A percentile compares a stretch with the other conserved stretches of the same genome.
Conservation (phyloP, 495 filamentous ascomycete species). For the Tuber melanosporum region DNA sequence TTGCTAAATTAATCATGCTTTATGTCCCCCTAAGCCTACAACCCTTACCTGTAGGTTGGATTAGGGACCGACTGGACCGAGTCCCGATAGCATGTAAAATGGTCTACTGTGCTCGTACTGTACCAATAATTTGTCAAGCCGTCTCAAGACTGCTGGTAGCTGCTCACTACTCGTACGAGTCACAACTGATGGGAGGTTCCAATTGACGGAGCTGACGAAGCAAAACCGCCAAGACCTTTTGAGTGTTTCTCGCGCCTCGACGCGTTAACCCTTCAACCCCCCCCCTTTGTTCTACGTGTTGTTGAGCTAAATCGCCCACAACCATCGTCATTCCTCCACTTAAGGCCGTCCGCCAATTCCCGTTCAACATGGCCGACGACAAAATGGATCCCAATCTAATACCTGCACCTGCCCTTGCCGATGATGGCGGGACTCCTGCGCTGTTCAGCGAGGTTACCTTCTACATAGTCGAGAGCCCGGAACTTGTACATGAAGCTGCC, state of each 20-base stretch:
- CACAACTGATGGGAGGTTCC: background rate
- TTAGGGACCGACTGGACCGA: background rate
- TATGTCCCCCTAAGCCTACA: background rate
- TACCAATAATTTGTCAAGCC: background rate
- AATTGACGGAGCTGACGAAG: background rate
- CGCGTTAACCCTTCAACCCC: background rate
- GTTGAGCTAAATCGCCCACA: background rate
- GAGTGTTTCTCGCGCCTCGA: conserved; percentile 1
- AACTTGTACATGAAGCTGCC: conserved; percentile 45
- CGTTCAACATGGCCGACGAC: background rate
- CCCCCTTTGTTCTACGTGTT: background rate
- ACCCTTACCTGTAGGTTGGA: background rate
- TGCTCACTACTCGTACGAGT: background rate
- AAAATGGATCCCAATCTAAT: background rate
- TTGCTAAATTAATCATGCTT: background rate
- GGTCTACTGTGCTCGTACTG: no score
- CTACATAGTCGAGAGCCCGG: conserved; percentile 43
- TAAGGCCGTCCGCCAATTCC: background rate
- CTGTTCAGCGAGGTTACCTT: conserved; percentile 43
- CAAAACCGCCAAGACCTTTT: background rate
- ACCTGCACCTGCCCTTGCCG: background rate
- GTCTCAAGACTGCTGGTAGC: background rate
- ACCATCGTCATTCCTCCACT: background rate
- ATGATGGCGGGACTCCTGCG: conserved; percentile 1
- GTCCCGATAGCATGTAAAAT: background rate